Percentiles rank a stretch among this genome's conserved stretches.
Evolutionary conservation across 2,329 filamentous ascomycete species (phyloP).

Genomic region (Sordariomycetes sp.): DNA sequence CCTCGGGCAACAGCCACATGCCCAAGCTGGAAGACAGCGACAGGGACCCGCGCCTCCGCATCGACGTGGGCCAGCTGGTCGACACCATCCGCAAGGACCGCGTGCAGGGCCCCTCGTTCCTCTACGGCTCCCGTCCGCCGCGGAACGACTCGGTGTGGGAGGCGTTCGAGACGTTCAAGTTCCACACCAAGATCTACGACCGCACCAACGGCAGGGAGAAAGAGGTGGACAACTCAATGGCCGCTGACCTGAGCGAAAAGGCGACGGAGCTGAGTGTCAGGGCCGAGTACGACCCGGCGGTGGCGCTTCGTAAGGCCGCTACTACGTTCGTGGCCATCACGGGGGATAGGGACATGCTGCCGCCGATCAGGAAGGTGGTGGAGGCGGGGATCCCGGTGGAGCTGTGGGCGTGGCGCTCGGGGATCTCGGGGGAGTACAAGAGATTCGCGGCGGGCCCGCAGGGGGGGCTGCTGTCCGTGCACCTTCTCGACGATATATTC

Average conservation of each 20-base stretch:
- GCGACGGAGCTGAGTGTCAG: constrained; percentile 8
- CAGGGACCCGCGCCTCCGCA: constrained; percentile 11
- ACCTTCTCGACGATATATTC: constrained; percentile 3
- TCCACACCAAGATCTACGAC: constrained; percentile 11
- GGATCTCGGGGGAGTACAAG: constrained; percentile 11
- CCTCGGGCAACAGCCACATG: constrained; percentile 10
- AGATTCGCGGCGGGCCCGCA: not conserved
- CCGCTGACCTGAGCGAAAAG: constrained; percentile 8
- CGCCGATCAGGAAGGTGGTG: constrained; percentile 10
- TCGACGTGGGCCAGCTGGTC: constrained; percentile 11
- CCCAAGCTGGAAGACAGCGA: constrained; percentile 13
- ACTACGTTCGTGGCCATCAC: constrained; percentile 13
- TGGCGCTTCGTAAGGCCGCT: constrained; percentile 1
- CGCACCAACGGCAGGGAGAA: constrained; percentile 13
- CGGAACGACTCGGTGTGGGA: constrained; percentile 14
- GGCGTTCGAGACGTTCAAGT: constrained; percentile 7
- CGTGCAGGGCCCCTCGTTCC: constrained; percentile 8
- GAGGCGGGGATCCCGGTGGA: constrained; percentile 12
- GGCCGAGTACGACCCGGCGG: constrained; percentile 1
- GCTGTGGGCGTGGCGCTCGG: constrained; percentile 15
- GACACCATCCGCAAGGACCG: constrained; percentile 9
- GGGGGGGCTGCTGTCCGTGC: not conserved
- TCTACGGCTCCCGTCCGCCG: constrained; percentile 15
- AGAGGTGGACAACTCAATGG: constrained; percentile 15
- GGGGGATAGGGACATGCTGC: constrained; percentile 15